A percentile compares a stretch with the other conserved stretches of the same genome.
Conservation (phyloP, 2,329 filamentous ascomycete genomes). For the Trichoderma hamatum region DNA sequence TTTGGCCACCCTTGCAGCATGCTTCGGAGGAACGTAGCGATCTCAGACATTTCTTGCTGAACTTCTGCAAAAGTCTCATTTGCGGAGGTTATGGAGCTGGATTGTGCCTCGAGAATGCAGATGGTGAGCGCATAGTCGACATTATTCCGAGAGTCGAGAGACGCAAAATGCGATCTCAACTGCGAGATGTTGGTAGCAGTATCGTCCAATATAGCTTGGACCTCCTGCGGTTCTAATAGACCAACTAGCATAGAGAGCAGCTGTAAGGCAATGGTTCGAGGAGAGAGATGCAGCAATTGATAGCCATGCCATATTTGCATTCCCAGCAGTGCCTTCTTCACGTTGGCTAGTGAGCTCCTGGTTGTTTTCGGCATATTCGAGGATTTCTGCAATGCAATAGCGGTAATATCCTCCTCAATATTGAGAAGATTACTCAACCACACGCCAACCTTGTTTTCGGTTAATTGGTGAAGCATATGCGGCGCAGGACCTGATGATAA, state of each 20-base stretch:
- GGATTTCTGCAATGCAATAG: constrained; percentile 64
- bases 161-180: constrained; percentile 33
- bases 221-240: constrained; percentile 36
- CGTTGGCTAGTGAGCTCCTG: constrained; percentile 56
- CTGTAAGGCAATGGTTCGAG: constrained; percentile 65
- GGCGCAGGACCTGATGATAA: constrained; percentile 62
- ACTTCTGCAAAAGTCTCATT: constrained; percentile 23
- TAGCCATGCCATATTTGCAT: constrained; percentile 63
- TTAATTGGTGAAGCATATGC: constrained; percentile 61
- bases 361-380: constrained; percentile 70
- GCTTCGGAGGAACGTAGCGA: constrained; percentile 38
- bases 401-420: constrained; percentile 57
- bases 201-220: constrained; percentile 38
- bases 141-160: constrained; percentile 29
- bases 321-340: constrained; percentile 57
- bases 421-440: constrained; percentile 61
- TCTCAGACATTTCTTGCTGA: constrained; percentile 36
- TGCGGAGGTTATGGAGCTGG: constrained; percentile 31
- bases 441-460: constrained; percentile 55
- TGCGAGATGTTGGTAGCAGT: constrained; percentile 35
- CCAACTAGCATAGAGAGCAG: constrained; percentile 54
- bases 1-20: constrained; percentile 39
- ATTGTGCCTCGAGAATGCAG: constrained; percentile 43
- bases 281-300: constrained; percentile 57
- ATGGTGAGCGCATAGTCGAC: constrained; percentile 51